phyloP scores from a whole-genome alignment of 371 early-diverging fungal genomes.

The Basidiobolus meristosporus region DNA sequence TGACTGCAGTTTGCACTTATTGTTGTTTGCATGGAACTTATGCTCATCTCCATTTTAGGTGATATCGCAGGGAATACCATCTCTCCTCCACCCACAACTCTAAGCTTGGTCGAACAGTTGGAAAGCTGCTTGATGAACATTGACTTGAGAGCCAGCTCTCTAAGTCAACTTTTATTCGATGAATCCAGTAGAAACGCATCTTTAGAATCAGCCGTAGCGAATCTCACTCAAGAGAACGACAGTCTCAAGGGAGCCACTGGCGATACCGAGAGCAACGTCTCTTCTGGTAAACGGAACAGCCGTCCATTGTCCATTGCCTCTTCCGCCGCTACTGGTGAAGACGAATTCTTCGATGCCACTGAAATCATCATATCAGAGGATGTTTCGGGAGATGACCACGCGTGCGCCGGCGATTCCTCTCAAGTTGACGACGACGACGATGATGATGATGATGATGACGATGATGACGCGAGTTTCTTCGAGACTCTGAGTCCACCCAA shows the following conservation, averaged over 20 bases:
- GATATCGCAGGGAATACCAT: too few species aligned
- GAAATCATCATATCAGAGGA: slow-evolving; percentile 1
- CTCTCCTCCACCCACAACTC: too few species aligned
- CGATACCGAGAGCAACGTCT: background rate
- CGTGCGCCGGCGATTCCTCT: background rate
- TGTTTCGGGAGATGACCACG: slow-evolving; percentile 8
- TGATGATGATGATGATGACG: slow-evolving; percentile 3
- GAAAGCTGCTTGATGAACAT: too few species aligned
- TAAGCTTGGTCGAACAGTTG: too few species aligned
- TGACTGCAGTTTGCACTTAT: too few species aligned
- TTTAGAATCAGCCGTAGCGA: background rate
- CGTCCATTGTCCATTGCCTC: slow-evolving; percentile 5
- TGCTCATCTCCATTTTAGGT: too few species aligned
- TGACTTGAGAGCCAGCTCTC: too few species aligned
- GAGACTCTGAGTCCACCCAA: background rate
- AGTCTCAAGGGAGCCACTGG: background rate
- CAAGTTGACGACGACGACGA: slow-evolving; percentile 4
- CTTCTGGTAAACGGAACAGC: background rate
- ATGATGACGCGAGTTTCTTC: slow-evolving; percentile 4
- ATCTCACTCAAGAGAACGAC: background rate
- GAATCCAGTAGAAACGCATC: background rate
- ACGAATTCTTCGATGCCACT: slow-evolving; percentile 9
- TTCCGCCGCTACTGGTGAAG: slow-evolving; percentile 10
- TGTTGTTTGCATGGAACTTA: too few species aligned
- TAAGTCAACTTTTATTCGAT: too few species aligned